These are phyloP conservation scores for Hyaloscypha hepaticicola DNA, from an alignment of 495 filamentous ascomycete genomes.

Conservation along the genomic window DNA sequence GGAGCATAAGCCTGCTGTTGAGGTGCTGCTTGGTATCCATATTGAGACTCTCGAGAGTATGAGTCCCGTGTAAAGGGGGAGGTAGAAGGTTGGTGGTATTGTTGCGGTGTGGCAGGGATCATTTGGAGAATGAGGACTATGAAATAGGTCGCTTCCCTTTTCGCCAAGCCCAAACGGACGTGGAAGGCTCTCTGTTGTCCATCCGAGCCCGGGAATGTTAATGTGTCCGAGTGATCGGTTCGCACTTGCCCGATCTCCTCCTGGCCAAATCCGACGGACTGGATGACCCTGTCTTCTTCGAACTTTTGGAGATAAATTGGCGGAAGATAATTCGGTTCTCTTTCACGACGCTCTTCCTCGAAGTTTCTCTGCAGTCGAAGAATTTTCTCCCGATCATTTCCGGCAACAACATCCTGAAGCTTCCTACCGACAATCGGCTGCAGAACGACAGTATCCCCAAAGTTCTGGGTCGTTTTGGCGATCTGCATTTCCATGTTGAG, in stretches of 20 bases:
- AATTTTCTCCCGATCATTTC: conserved; percentile 51
- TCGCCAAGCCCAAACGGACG: conserved; percentile 48
- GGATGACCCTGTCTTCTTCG: conserved; percentile 48
- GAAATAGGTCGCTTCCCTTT: conserved; percentile 53
- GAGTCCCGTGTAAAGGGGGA: conserved; percentile 48
- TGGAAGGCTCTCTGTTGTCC: conserved; percentile 43
- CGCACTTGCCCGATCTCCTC: conserved; percentile 47
- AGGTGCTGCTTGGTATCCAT: conserved; percentile 43
- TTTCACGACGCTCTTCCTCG: conserved; percentile 47
- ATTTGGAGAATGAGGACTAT: conserved; percentile 45
- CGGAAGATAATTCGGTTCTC: conserved; percentile 53
- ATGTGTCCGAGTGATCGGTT: conserved; percentile 46
- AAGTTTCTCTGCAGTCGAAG: conserved; percentile 43
- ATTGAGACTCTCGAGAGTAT: conserved; percentile 31
- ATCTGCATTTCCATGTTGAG: conserved; percentile 56
- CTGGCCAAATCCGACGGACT: conserved; percentile 44
- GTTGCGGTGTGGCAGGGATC: conserved; percentile 33
- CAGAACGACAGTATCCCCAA: conserved; percentile 49
- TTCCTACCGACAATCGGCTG: conserved; percentile 39
- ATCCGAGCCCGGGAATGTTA: conserved; percentile 48
- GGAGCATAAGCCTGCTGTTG: conserved; percentile 37
- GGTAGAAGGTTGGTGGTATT: conserved; percentile 34
- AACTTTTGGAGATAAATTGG: conserved; percentile 48
- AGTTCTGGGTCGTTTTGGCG: conserved; percentile 50
- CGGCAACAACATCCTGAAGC: conserved; percentile 48